A percentile compares a stretch with the other conserved stretches of the same genome.
Evolutionary conservation across 2,329 filamentous ascomycete genomes (phyloP).

Genomic region (Ophiostoma ips): DNA sequence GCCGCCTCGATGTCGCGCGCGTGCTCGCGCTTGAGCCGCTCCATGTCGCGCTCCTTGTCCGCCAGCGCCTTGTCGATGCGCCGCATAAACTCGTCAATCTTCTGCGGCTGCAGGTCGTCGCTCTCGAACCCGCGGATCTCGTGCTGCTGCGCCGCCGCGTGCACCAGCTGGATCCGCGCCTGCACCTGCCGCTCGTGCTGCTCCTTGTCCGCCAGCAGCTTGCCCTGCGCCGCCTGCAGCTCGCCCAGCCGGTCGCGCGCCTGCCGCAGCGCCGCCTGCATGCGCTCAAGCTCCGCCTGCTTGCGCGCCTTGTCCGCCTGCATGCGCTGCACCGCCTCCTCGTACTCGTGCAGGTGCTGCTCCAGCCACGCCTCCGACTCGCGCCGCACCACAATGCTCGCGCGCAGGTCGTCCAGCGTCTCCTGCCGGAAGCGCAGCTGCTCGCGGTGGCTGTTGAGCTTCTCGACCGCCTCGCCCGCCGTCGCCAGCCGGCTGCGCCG

Average conservation of each 20-base stretch:
- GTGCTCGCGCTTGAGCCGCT: constrained; percentile 59
- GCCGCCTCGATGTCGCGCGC: constrained; percentile 60
- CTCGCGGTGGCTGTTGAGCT: constrained; percentile 62
- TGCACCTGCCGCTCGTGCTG: constrained; percentile 71
- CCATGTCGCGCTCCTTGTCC: constrained; percentile 61
- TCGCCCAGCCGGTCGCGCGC: constrained; percentile 33
- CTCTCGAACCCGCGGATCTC: constrained; percentile 75
- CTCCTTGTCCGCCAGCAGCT: constrained; percentile 72
- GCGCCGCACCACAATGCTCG: constrained; percentile 53
- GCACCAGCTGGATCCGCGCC: constrained; percentile 58
- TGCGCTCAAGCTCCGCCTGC: constrained; percentile 48
- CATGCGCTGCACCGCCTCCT: constrained; percentile 56
- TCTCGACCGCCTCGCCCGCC: constrained; percentile 60
- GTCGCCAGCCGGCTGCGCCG: constrained; percentile 61
- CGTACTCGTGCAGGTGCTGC: constrained; percentile 60
- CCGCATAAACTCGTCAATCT: constrained; percentile 64
- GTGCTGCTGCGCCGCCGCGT: constrained; percentile 61
- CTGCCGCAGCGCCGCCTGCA: constrained; percentile 36
- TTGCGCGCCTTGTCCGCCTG: constrained; percentile 48
- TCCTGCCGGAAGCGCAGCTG: constrained; percentile 57
- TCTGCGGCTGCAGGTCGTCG: constrained; percentile 52
- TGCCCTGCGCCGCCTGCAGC: constrained; percentile 55
- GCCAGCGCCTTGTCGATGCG: constrained; percentile 59
- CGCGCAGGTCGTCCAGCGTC: constrained; percentile 54
- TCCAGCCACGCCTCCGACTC: constrained; percentile 68